phyloP scores from a whole-genome alignment of 805 yeast species.

The Candida alai region DNA sequence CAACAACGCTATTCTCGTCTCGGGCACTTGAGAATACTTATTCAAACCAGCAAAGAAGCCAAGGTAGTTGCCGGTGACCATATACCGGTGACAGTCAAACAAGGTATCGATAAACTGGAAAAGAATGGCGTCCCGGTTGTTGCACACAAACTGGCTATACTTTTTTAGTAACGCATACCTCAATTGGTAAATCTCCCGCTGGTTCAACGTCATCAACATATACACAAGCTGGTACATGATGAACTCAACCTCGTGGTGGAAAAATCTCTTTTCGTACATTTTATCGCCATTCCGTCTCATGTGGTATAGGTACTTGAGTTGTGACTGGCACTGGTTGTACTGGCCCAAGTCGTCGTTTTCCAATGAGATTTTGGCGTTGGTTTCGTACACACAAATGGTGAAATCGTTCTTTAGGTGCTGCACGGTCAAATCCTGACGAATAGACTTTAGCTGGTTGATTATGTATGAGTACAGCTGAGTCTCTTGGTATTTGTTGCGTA shows the following conservation, averaged over 20 bases:
- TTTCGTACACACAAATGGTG: slow-evolving; percentile 75
- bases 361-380: slow-evolving; percentile 83
- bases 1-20: slow-evolving; percentile 18
- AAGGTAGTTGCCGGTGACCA: slow-evolving; percentile 36
- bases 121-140: slow-evolving; percentile 12
- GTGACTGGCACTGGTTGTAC: slow-evolving; percentile 91
- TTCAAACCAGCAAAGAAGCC: slow-evolving; percentile 39
- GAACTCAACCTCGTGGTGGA: slow-evolving; percentile 51
- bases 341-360: slow-evolving; percentile 86
- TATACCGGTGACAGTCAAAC: slow-evolving; percentile 16
- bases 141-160: slow-evolving; percentile 6
- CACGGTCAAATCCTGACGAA: slow-evolving; percentile 90
- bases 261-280: slow-evolving; percentile 20
- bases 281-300: slow-evolving; percentile 24
- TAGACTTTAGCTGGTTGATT: slow-evolving; percentile 86
- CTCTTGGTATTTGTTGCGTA: slow-evolving; percentile 45
- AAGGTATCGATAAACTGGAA: slow-evolving; percentile 14
- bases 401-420: slow-evolving; percentile 80
- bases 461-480: slow-evolving; percentile 59
- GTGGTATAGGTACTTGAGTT: slow-evolving; percentile 61
- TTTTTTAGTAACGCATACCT: slow-evolving; percentile 14
- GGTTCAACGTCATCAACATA: slow-evolving; percentile 67
- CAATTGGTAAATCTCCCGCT: slow-evolving; percentile 49
- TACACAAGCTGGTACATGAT: slow-evolving; percentile 71
- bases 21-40: slow-evolving; percentile 8